Evolutionary conservation across 352 stramenopile species (phyloP), one percentile per base, ranked within the genome.

Genomic region (Pythium folliculosum): DNA sequence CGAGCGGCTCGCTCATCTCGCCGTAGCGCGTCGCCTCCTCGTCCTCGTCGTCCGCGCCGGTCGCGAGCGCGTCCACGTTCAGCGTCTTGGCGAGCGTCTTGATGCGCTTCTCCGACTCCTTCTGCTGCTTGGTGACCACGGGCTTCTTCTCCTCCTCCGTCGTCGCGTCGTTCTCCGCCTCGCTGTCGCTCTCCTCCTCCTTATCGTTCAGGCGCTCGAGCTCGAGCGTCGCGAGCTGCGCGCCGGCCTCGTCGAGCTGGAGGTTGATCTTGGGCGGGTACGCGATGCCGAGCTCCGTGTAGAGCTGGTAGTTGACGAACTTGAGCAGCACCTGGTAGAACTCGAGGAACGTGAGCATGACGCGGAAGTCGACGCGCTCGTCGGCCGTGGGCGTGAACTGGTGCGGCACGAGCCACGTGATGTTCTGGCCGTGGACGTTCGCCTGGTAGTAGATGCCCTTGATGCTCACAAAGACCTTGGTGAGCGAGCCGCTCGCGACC

Each of bases 311-410:
- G 72, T 99, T 85, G 35, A 99, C 97, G 79, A 99, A 99, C 77
- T 98, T 96, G 60, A 99, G 81, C 27, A 99, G 77, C 53, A 98
- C 94, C 67, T 99, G 85, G 80, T 99, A 99, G 70, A 99, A 99
- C 86, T 99, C 98, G 44, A 99, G 89, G 83, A 99, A 99, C 44
- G 97, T 99, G 30, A 98, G 76, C 97, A 99, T 99, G 22, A 99
- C 97, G 55, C 91, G 88, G 72, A 99, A 98, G 71, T 99, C 98
- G 27, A 99, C 97, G 68, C 98, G 97, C 62, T 97, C 90, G 59
- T 98, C 97, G 60, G 99, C 84, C 21, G 94, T 95, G 37, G 98
- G 97, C 32, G 97, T 98, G 76, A 99, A 99, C 69, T 97, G 92
- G 77, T 99, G 97, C 25, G 98, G 97, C 65, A 98, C 90, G 19